A percentile compares a stretch with the other conserved stretches of the same genome.
Evolutionary conservation across 1,284 basidiomycete species (phyloP).

Genomic region (Lentinula novae-zelandiae): DNA sequence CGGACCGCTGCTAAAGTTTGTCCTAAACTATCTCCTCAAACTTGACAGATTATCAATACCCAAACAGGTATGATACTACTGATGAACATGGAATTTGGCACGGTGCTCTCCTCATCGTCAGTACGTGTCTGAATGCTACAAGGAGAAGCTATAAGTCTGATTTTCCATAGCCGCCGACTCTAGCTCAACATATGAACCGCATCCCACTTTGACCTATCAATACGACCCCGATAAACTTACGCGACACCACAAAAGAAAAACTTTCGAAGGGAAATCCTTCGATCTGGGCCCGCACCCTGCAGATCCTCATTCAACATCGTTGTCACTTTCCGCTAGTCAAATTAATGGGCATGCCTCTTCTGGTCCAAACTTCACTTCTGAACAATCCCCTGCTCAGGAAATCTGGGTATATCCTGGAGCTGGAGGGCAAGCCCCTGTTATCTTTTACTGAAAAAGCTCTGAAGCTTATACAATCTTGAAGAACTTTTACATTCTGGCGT

Average conservation of each 20-base stretch:
- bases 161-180: constrained; percentile 61
- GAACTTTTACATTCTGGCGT: constrained; percentile 91
- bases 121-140: constrained; percentile 42
- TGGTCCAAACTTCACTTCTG: constrained; percentile 35
- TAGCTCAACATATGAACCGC: constrained; percentile 76
- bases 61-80: constrained; percentile 77
- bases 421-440: constrained; percentile 46
- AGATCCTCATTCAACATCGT: constrained; percentile 53
- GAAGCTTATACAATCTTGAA: constrained; percentile 22
- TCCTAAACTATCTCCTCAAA: constrained; percentile 3
- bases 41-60: constrained; percentile 1
- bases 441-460: not conserved
- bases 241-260: constrained; percentile 17
- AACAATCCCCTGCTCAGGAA: constrained; percentile 62
- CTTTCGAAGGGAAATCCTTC: constrained; percentile 32
- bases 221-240: constrained; percentile 60
- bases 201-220: constrained; percentile 71
- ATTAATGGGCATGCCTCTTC: constrained; percentile 16
- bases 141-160: not conserved
- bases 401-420: constrained; percentile 77
- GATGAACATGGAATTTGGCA: constrained; percentile 77
- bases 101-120: constrained; percentile 84
- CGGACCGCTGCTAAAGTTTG: constrained; percentile 76
- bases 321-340: constrained; percentile 23
- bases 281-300: constrained; percentile 70